phyloP scores from a whole-genome alignment of 2,329 filamentous ascomycete genomes.

The Claviceps sp. region DNA sequence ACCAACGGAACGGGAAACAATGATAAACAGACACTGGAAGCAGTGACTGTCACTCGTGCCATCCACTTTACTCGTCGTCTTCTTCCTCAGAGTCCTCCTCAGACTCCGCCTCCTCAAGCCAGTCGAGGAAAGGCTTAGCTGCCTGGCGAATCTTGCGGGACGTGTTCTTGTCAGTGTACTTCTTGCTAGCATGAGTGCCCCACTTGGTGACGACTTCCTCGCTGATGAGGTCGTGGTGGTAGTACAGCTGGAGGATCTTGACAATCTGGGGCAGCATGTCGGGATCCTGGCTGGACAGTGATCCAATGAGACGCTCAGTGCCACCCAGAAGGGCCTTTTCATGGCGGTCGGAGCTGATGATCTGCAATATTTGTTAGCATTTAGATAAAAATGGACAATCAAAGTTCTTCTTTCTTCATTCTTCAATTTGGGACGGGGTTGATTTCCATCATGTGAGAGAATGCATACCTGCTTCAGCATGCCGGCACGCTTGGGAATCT shows the following conservation, averaged over 20 bases:
- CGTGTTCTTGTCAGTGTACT: constrained; percentile 79
- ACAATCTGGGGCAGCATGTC: constrained; percentile 65
- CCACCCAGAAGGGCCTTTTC: constrained; percentile 93
- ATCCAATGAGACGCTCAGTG: constrained; percentile 77
- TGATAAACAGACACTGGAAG: background rate
- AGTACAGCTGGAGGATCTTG: constrained; percentile 79
- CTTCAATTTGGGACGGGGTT: background rate
- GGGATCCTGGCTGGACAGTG: constrained; percentile 59
- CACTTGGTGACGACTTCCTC: constrained; percentile 85
- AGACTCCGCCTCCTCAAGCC: constrained; percentile 79
- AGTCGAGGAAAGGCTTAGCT: constrained; percentile 84
- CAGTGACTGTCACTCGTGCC: background rate
- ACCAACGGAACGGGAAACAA: too few relatives aligned
- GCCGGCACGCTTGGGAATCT: constrained; percentile 69
- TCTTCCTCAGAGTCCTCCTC: constrained; percentile 49
- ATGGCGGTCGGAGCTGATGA: constrained; percentile 76
- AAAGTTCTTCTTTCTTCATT: too few relatives aligned
- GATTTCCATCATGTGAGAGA: background rate
- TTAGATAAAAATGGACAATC: background rate
- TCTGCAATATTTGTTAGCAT: constrained; percentile 3
- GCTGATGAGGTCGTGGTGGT: constrained; percentile 75
- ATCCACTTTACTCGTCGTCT: constrained; percentile 12
- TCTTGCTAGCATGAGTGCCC: constrained; percentile 94
- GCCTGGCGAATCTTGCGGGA: constrained; percentile 95
- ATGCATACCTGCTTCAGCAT: constrained; percentile 73